Base-by-base conservation (phyloP, 371 early-diverging fungal species). In the Mortierella sp. region DNA sequence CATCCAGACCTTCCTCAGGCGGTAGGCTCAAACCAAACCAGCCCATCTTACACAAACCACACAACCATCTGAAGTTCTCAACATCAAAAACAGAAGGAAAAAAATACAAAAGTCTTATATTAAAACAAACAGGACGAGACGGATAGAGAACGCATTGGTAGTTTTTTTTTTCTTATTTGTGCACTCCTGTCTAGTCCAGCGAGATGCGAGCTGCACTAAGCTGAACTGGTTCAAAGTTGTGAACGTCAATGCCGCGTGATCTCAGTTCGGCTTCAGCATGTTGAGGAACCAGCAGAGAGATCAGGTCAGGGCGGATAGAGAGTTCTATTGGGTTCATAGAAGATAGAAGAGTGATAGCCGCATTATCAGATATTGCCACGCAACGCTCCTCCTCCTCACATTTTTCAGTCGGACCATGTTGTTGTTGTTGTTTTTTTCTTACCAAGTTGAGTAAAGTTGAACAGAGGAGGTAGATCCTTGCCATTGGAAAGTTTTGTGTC, bases 371-470 rank as follows among this genome's bases (percentile, higher is more conserved):
- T 10, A 34, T 34, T 4, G 34, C n/a, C n/a, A n/a, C n/a, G n/a
- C n/a, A n/a, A n/a, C n/a, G n/a, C n/a, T n/a, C n/a, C n/a, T n/a
- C n/a, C n/a, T n/a, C n/a, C n/a, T n/a, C n/a, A n/a, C n/a, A n/a
- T n/a, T n/a, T n/a, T n/a, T n/a, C n/a, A n/a, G n/a, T n/a, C n/a
- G n/a, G n/a, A n/a, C n/a, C n/a, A n/a, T n/a, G n/a, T n/a, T n/a
- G n/a, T 34, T 10, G 34, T 10, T 34, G 34, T 9, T 5, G 45
- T 43, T 43, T 12, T 12, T 4, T 12, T 19, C 79, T 79, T 84
- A 93, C 95, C 94, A 76, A 92, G 86, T 19, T 82, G 82, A 21
- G 93, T 86, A 73, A 98, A 98, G 78, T 97, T 91, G 82, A 98
- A 97, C 57, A 98, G 85, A 65, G 86, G 83, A 0, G 98, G 98